A percentile compares a stretch with the other conserved stretches of the same genome.
These are phyloP conservation scores for Sarocladiaceae sp. DNA, from an alignment of 2,329 filamentous ascomycete genomes.

Conservation along the genomic window DNA sequence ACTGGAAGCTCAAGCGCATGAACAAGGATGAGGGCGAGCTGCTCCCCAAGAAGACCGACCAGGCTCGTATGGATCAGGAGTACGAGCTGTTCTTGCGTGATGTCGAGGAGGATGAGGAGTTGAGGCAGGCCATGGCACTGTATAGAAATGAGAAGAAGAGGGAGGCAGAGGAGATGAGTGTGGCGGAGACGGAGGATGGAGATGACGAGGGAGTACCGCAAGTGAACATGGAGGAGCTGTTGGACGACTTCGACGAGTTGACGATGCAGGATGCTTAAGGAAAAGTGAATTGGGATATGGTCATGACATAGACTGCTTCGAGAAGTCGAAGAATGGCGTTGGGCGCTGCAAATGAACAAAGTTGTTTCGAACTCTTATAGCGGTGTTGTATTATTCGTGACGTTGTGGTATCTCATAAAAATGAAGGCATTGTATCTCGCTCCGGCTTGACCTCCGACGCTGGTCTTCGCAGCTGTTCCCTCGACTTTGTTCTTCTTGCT, in stretches of 20 bases:
- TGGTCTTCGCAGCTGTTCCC: conserved; percentile 21
- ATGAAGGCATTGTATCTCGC: conserved; percentile 31
- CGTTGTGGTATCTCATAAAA: conserved; percentile 25
- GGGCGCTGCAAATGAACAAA: conserved; percentile 8
- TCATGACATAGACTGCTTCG: background rate
- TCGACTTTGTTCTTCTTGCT: conserved; percentile 25
- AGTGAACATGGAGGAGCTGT: conserved; percentile 74
- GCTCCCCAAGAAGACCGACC: conserved; percentile 80
- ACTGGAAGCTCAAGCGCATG: conserved; percentile 96
- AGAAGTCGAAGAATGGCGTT: conserved; percentile 1
- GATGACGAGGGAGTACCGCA: conserved; percentile 65
- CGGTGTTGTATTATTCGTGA: too few species aligned
- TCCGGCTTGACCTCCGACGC: conserved; percentile 13
- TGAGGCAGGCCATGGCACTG: conserved; percentile 76
- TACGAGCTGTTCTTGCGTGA: conserved; percentile 97
- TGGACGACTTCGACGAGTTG: conserved; percentile 92
- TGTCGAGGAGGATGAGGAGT: conserved; percentile 90
- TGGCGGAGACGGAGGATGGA: conserved; percentile 58
- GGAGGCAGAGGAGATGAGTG: conserved; percentile 62
- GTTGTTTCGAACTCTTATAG: background rate
- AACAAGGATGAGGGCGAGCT: conserved; percentile 83
- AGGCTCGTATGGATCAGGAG: conserved; percentile 83
- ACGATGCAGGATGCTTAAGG: conserved; percentile 56
- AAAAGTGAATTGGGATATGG: conserved; percentile 5
- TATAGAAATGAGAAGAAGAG: conserved; percentile 66